These are phyloP conservation scores for Teratosphaeria nubilosa DNA, from an alignment of 2,329 filamentous ascomycete species.

Conservation along the genomic window DNA sequence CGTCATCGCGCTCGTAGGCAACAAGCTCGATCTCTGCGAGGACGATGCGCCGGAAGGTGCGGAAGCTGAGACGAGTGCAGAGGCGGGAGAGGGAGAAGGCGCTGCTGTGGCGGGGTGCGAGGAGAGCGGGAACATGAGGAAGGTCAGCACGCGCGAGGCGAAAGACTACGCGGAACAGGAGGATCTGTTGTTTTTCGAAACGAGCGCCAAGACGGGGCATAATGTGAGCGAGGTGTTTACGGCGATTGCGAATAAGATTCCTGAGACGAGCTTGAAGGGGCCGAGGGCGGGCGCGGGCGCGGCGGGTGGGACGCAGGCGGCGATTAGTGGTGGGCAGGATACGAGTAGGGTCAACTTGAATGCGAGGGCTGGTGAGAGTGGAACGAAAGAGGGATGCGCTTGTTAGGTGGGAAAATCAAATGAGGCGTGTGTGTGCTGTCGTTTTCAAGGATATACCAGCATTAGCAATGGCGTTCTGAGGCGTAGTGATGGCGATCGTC, in stretches of 20 bases:
- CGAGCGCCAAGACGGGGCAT: constrained; percentile 88
- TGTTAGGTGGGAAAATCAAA: constrained; percentile 47
- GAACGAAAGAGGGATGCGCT: constrained; percentile 83
- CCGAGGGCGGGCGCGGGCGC: constrained; percentile 51
- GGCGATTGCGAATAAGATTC: constrained; percentile 95
- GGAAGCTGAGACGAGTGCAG: constrained; percentile 32
- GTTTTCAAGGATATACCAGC: background rate
- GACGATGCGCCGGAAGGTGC: constrained; percentile 39
- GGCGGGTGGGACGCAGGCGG: constrained; percentile 46
- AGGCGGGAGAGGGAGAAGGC: constrained; percentile 33
- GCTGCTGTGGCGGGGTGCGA: constrained; percentile 33
- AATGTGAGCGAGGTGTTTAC: constrained; percentile 96
- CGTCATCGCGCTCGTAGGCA: constrained; percentile 92
- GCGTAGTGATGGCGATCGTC: background rate
- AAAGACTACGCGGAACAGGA: constrained; percentile 93
- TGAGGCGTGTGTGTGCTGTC: background rate
- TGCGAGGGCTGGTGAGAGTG: constrained; percentile 46
- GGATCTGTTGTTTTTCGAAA: constrained; percentile 90
- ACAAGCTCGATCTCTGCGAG: constrained; percentile 79
- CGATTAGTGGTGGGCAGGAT: constrained; percentile 46
- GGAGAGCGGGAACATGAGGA: constrained; percentile 64
- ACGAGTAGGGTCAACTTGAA: constrained; percentile 71
- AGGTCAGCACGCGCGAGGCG: constrained; percentile 83
- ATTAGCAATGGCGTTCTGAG: background rate
- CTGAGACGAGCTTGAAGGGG: constrained; percentile 90